Evolutionary conservation across 2,329 filamentous ascomycete species (phyloP).

Genomic region (Fusarium humuli): DNA sequence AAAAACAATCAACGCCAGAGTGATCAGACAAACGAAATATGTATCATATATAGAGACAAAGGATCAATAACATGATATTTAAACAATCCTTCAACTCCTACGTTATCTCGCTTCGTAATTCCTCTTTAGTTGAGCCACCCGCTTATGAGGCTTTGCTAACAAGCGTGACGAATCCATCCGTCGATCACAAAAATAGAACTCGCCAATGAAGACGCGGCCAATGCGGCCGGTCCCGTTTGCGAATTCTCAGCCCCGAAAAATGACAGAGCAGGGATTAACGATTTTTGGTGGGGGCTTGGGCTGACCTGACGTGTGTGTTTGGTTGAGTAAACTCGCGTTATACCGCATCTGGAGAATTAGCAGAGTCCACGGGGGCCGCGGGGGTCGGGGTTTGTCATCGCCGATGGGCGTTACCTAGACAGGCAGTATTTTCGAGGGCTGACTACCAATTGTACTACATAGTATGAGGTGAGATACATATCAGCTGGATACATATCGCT

Average conservation of each 20-base stretch:
- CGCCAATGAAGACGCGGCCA: not conserved
- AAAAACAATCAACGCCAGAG: not conserved
- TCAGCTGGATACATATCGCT: not conserved
- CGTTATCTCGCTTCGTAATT: conserved; percentile 7
- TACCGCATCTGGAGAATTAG: not conserved
- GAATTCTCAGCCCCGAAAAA: conserved; percentile 3
- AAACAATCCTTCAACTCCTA: not conserved
- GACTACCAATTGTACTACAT: not conserved
- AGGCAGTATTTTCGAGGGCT: not conserved
- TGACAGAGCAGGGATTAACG: not conserved
- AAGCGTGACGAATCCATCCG: conserved; percentile 6
- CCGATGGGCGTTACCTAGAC: not conserved
- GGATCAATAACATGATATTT: not conserved
- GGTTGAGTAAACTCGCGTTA: not conserved
- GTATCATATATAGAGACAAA: not conserved
- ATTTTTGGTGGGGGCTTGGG: conserved; percentile 5
- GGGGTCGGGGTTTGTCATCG: not conserved
- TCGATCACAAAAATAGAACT: conserved; percentile 21
- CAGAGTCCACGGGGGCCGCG: no score
- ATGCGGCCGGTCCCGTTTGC: not conserved
- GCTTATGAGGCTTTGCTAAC: conserved; percentile 16
- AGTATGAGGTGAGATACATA: not conserved
- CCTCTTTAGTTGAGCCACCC: conserved; percentile 12
- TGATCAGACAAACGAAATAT: not conserved
- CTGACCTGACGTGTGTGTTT: conserved; percentile 1